Percentiles rank a stretch among this genome's conserved stretches.
These are phyloP conservation scores for Phytophthora nicotianae DNA, from an alignment of 352 stramenopile species.

Conservation along the genomic window DNA sequence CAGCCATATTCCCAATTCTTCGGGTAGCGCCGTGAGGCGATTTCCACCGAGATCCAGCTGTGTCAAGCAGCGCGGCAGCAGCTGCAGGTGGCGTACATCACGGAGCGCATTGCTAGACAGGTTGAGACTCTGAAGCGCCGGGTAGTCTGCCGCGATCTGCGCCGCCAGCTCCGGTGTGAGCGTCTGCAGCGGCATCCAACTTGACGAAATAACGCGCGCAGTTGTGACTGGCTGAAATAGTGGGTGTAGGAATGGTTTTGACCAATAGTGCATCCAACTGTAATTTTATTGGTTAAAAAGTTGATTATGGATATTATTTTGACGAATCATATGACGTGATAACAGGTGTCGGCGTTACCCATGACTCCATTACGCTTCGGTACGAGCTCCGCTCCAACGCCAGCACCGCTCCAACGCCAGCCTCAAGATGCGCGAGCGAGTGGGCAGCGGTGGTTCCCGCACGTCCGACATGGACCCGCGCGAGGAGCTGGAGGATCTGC, in stretches of 20 bases:
- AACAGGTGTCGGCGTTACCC: not conserved
- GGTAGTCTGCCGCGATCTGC: constrained; percentile 66
- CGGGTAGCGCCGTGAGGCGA: constrained; percentile 43
- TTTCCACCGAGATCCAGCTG: constrained; percentile 72
- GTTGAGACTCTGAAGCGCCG: constrained; percentile 65
- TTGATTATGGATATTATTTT: not conserved
- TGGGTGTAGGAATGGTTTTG: not conserved
- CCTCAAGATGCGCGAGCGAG: constrained; percentile 31
- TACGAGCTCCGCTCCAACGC: too few species aligned
- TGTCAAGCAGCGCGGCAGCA: constrained; percentile 50
- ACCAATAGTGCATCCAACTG: not conserved
- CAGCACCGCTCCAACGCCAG: not conserved
- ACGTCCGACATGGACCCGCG: constrained; percentile 22
- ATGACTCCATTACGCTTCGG: not conserved
- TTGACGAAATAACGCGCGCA: not conserved
- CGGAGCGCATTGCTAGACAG: constrained; percentile 62
- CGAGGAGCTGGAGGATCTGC: constrained; percentile 21
- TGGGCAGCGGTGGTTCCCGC: constrained; percentile 26
- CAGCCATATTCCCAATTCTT: constrained; percentile 42
- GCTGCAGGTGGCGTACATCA: constrained; percentile 52
- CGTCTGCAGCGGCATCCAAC: constrained; percentile 38
- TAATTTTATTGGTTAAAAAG: not conserved
- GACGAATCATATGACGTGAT: constrained; percentile 4
- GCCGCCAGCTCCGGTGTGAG: constrained; percentile 67
- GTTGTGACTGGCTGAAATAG: constrained; percentile 4